phyloP scores from a whole-genome alignment of 176 grass and related monocot species.

The Ananas comosus region DNA sequence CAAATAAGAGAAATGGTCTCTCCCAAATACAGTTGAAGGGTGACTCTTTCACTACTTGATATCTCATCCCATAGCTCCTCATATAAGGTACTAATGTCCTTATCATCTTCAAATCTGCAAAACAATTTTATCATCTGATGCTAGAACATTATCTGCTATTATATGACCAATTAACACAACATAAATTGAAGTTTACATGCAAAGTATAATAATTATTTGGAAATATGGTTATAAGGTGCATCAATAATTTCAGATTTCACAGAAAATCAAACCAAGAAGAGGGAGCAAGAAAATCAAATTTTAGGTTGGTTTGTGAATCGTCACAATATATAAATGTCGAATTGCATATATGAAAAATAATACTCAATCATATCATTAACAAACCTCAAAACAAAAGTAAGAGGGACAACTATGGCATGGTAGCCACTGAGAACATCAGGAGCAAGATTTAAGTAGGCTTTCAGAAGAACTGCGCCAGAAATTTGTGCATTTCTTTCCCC shows the following conservation, averaged over 20 bases:
- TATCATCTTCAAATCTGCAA: constrained; percentile 93
- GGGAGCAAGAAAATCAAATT: no score
- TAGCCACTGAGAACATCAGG: constrained; percentile 73
- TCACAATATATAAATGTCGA: background rate
- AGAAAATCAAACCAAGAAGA: no score
- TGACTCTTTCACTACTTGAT: constrained; percentile 88
- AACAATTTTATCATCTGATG: constrained; percentile 18
- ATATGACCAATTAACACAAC: background rate
- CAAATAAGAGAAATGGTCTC: constrained; percentile 75
- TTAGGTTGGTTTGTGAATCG: no score
- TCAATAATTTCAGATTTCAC: background rate
- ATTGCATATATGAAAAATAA: background rate
- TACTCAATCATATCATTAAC: constrained; percentile 9
- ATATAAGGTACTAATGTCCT: constrained; percentile 75
- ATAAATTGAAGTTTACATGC: background rate
- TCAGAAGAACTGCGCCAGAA: constrained; percentile 87
- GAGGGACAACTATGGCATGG: constrained; percentile 55
- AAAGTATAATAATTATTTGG: background rate
- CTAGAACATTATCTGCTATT: background rate
- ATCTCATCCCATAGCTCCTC: constrained; percentile 92
- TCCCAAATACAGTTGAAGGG: constrained; percentile 69
- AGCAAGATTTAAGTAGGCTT: constrained; percentile 75
- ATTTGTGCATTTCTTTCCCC: constrained; percentile 81
- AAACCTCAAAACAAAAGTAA: constrained; percentile 93
- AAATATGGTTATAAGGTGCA: background rate